Base-by-base conservation (phyloP, 495 filamentous ascomycete genomes). In the Xylaria acuta region DNA sequence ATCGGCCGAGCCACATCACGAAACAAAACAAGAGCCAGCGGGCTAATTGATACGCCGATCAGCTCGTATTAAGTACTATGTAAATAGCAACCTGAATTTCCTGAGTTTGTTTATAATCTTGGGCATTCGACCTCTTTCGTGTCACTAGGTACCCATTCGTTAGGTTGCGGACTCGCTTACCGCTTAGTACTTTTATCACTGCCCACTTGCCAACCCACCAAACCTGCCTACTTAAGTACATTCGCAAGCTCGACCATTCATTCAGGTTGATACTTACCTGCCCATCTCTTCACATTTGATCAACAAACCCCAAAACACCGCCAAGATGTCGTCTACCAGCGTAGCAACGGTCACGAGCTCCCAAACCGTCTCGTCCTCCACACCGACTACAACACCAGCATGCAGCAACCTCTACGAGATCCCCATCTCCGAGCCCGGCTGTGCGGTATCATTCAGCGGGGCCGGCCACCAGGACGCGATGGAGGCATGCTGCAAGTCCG, bases 371-470 rank as follows among this genome's bases (percentile, higher is more conserved):
- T 30, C 67, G 20, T 73, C 83, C 67, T 53, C 79, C 65, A 68
- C 77, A 27, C 45, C 81, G 3, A 67, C 81, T 32, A 47, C 75
- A 8, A 45, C 77, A 45, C 60, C 81, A 41, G 62, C 72, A 74
- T 78, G 75, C 64, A 74, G 70, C 41, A 78, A 65, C 41, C 64
- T 78, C 68, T 86, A 79, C 75, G 69, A 80, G 45, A 67, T 86
- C 73, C 86, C 86, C 8, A 79, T 78, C 54, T 72, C 75, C 20
- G 85, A 87, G 58, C 75, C 81, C 3, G 84, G 82, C 68, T 88
- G 85, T 73, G 85, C 75, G n/a, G 72, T 80, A 40, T 71, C 75
- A n/a, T 65, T 76, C 56, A 70, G 73, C 51, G 80, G 78, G 34
- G 85, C 84, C 68, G 58, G 58, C 8, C 76, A 82, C 76, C 76